These are phyloP conservation scores for Haplographium delicatum DNA, from an alignment of 495 filamentous ascomycete species.

Conservation along the genomic window DNA sequence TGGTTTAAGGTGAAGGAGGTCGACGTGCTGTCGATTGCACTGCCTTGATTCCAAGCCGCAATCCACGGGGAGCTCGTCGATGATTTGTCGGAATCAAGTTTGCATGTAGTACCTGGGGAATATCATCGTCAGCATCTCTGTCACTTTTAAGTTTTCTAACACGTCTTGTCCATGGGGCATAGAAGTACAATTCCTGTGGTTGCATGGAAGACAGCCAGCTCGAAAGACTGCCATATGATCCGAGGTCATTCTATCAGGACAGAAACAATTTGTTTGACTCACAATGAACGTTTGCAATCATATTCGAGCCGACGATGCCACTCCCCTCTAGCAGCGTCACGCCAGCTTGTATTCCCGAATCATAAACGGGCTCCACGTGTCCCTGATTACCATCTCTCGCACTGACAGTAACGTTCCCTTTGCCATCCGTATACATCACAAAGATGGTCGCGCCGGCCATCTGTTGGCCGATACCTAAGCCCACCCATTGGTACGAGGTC, in stretches of 20 bases:
- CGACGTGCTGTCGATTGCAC: conserved; percentile 49
- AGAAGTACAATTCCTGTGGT: not conserved
- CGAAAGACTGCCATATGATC: no score
- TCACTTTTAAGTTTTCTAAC: not conserved
- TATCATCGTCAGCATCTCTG: conserved; percentile 24
- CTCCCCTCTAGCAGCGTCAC: conserved; percentile 56
- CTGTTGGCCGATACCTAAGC: conserved; percentile 52
- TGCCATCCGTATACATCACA: conserved; percentile 56
- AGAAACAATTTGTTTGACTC: no score
- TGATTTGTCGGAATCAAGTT: conserved; percentile 41
- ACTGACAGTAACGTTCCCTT: conserved; percentile 61
- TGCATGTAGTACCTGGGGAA: conserved; percentile 45
- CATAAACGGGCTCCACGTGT: conserved; percentile 47
- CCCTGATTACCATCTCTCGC: conserved; percentile 47
- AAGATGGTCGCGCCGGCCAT: conserved; percentile 68
- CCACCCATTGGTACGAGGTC: conserved; percentile 55
- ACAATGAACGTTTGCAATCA: conserved; percentile 62
- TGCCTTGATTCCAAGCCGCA: conserved; percentile 55
- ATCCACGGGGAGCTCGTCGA: conserved; percentile 54
- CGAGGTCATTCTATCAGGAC: no score
- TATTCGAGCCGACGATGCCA: conserved; percentile 46
- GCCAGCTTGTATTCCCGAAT: conserved; percentile 36
- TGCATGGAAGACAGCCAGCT: no score
- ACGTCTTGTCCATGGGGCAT: not conserved
- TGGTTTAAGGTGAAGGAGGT: conserved; percentile 42